A percentile compares a stretch with the other conserved stretches of the same genome.
These are phyloP conservation scores for Isoetes taiwanensis DNA, from an alignment of 75 land plant genomes.

Conservation along the genomic window DNA sequence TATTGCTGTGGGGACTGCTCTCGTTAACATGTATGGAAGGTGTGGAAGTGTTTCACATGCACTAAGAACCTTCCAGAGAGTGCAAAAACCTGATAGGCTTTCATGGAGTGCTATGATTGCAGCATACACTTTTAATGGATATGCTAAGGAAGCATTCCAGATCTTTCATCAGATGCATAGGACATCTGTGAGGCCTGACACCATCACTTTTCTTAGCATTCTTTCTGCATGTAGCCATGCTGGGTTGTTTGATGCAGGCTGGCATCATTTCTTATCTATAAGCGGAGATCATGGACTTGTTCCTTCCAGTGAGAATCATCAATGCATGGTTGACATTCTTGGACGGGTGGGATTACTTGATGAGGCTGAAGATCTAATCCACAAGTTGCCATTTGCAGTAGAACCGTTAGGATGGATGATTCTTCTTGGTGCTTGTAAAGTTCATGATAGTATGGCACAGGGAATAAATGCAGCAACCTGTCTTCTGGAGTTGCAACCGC, in stretches of 20 bases:
- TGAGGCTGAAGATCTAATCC: slow-evolving; percentile 1
- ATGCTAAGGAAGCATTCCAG: not conserved
- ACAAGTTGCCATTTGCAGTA: not conserved
- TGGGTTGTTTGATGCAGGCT: not conserved
- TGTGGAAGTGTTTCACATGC: not conserved
- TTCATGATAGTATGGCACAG: not conserved
- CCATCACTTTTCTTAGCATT: too few species aligned
- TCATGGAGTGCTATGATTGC: not conserved
- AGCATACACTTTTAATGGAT: not conserved
- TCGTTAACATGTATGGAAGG: slow-evolving; percentile 1
- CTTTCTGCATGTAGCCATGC: not conserved
- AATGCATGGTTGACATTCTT: slow-evolving; percentile 3
- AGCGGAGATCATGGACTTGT: not conserved
- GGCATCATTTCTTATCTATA: not conserved
- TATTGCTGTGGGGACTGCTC: slow-evolving; percentile 1
- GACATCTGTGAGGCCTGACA: not conserved
- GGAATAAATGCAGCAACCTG: not conserved
- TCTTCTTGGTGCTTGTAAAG: slow-evolving; percentile 6
- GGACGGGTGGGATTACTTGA: not conserved
- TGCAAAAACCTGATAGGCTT: not conserved
- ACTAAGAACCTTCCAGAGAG: not conserved
- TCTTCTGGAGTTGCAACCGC: not conserved
- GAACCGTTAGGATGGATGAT: not conserved
- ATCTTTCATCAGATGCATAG: not conserved
- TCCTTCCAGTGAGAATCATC: not conserved